Conservation (phyloP, 331 rosid species). For the Saraca asoca region DNA sequence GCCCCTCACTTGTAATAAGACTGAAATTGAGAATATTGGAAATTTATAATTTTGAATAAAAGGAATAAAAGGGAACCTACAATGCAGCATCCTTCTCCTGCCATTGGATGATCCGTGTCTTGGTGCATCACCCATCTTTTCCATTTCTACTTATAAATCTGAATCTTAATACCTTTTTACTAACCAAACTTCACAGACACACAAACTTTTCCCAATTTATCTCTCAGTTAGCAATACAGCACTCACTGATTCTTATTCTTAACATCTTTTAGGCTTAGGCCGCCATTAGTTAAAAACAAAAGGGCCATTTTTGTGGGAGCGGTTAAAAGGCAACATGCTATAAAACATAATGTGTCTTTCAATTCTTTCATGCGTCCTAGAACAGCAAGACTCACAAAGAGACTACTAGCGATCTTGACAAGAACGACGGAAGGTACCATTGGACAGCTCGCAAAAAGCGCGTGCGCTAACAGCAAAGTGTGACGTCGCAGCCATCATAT, state of each 20-base stretch:
- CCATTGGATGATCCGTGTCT: conserved; percentile 54
- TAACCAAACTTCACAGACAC: conserved; percentile 44
- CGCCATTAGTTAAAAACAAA: background rate
- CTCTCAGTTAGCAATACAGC: background rate
- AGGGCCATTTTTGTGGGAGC: background rate
- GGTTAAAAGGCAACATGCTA: background rate
- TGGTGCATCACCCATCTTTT: conserved; percentile 82
- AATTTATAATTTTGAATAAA: conserved; percentile 12
- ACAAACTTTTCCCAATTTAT: no score
- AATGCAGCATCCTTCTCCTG: conserved; percentile 59
- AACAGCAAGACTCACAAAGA: conserved; percentile 96
- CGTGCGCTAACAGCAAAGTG: conserved; percentile 56
- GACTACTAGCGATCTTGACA: conserved; percentile 98
- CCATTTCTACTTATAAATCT: conserved; percentile 84
- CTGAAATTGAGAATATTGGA: conserved; percentile 29
- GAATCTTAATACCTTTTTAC: conserved; percentile 66
- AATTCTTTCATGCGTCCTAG: conserved; percentile 52
- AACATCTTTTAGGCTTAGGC: background rate
- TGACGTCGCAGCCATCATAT: conserved; percentile 58
- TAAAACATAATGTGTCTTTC: conserved; percentile 24
- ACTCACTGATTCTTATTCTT: conserved; percentile 23
- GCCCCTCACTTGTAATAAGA: conserved; percentile 27
- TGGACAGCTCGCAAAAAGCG: conserved; percentile 83
- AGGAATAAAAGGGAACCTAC: conserved; percentile 62
- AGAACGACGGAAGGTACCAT: conserved; percentile 98